Evolutionary conservation across 768 basidiomycete species (phyloP), one percentile per base, ranked within the genome.

Genomic region (Leucocoprinus leucothites): DNA sequence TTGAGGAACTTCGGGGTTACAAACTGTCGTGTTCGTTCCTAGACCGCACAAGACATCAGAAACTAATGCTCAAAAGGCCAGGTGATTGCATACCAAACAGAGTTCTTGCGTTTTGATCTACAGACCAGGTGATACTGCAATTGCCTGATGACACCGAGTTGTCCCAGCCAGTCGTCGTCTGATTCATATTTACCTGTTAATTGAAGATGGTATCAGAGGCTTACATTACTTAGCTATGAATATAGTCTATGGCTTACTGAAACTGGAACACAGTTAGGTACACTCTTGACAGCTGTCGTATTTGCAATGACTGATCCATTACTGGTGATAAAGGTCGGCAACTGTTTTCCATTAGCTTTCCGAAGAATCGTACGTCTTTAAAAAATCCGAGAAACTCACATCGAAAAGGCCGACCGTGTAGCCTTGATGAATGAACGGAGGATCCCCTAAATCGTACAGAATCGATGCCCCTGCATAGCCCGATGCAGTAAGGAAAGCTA

Each of bases 401-500:
- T 77, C 61, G 48, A 84, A 78, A 4, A 70, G 68, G 1, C 73
- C 74, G 22, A 82, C 69, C 0, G 80, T 77, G 58, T 79, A 83
- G 2, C 67, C 69, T 8, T 64, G 66, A 44, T 67, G 60, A n/a
- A 78, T 64, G 60, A 84, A 85, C 2, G 76, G 67, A 5, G 81
- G 78, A 25, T 73, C 64, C 0, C 65, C 66, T 3, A 83, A 65
- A 51, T 73, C 62, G 59, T 81, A 84, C 21, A 79, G 61, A 9
- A 78, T 74, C 1, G 71, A 70, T 5, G 81, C 76, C 9, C 78
- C 75, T 11, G 82, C 79, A 57, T 75, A 83, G 11, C 82, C 82
- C 7, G 82, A 77, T 7, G 81, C 82, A 36, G 78, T 74, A 38
- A 80, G 63, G 65, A 82, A 83, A 2, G 74, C 79, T 82, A 57